A percentile compares a stretch with the other conserved stretches of the same genome.
These are phyloP conservation scores for Thermomucor indicae-seudaticae DNA, from an alignment of 371 early-diverging fungal genomes.

Conservation along the genomic window DNA sequence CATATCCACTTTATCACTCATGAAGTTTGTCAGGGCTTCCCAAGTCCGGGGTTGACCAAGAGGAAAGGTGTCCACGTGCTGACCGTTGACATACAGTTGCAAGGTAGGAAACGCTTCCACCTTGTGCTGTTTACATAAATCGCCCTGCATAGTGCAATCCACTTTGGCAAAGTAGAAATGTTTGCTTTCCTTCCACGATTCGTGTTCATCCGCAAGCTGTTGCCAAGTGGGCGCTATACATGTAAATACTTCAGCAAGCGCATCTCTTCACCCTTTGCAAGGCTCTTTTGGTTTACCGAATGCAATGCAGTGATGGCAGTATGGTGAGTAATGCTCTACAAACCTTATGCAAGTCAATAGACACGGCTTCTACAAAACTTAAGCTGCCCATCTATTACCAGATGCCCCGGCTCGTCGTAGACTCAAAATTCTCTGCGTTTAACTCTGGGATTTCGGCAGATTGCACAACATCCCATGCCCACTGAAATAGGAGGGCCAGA, in stretches of 20 bases:
- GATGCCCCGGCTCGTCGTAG: too few species aligned
- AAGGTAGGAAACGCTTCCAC: constrained; percentile 61
- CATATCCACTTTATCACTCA: constrained; percentile 14
- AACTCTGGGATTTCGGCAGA: too few species aligned
- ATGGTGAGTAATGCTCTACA: constrained; percentile 36
- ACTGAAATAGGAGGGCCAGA: too few species aligned
- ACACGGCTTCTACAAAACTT: too few species aligned
- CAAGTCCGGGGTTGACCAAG: constrained; percentile 8
- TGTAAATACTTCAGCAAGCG: too few species aligned
- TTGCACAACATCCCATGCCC: too few species aligned
- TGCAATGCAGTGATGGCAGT: constrained; percentile 24
- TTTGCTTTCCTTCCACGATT: constrained; percentile 18
- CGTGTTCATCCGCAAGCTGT: constrained; percentile 32
- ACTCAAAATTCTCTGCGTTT: too few species aligned
- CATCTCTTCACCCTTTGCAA: too few species aligned
- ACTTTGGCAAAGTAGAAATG: constrained; percentile 71
- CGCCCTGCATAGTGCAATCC: constrained; percentile 69
- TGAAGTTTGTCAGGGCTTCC: constrained; percentile 20
- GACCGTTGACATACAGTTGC: constrained; percentile 62
- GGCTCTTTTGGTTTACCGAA: constrained; percentile 22
- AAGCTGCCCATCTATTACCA: too few species aligned
- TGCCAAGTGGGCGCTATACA: constrained; percentile 60
- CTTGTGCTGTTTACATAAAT: constrained; percentile 60
- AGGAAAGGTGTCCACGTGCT: constrained; percentile 41
- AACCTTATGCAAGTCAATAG: too few species aligned